Conservation (phyloP, 257 asterid genomes). For the Ligustrum vulgare region DNA sequence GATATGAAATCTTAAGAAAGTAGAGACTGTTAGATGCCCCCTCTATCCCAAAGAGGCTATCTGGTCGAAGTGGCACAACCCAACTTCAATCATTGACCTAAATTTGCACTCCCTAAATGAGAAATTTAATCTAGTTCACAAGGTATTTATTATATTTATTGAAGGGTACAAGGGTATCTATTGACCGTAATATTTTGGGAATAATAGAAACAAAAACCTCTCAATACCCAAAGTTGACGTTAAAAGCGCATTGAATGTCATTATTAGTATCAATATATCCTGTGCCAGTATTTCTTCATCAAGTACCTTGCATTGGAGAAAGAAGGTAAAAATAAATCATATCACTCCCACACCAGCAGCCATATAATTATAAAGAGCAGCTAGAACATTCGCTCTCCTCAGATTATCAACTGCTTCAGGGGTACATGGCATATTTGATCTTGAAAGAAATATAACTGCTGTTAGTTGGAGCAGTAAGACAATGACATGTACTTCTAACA, state of each 20-base stretch:
- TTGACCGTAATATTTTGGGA: no score
- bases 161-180: no score
- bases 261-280: background rate
- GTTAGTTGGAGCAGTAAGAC: slow-evolving; percentile 23
- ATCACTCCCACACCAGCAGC: slow-evolving; percentile 99
- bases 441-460: slow-evolving; percentile 33
- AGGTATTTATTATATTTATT: no score
- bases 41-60: no score
- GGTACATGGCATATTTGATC: slow-evolving; percentile 95
- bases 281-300: background rate
- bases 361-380: slow-evolving; percentile 93
- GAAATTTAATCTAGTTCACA: no score
- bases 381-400: slow-evolving; percentile 77
- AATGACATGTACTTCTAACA: background rate
- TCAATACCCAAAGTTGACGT: background rate
- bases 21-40: no score
- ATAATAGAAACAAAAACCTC: no score
- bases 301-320: slow-evolving; percentile 6
- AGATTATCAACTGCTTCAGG: slow-evolving; percentile 90
- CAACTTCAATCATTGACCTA: no score
- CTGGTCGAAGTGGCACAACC: no score
- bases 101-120: no score
- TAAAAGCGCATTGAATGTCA: slow-evolving; percentile 6
- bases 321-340: slow-evolving; percentile 23
- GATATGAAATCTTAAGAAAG: no score